Conservation (phyloP, 2,329 filamentous ascomycete genomes). For the Furcasterigmium furcatum region DNA sequence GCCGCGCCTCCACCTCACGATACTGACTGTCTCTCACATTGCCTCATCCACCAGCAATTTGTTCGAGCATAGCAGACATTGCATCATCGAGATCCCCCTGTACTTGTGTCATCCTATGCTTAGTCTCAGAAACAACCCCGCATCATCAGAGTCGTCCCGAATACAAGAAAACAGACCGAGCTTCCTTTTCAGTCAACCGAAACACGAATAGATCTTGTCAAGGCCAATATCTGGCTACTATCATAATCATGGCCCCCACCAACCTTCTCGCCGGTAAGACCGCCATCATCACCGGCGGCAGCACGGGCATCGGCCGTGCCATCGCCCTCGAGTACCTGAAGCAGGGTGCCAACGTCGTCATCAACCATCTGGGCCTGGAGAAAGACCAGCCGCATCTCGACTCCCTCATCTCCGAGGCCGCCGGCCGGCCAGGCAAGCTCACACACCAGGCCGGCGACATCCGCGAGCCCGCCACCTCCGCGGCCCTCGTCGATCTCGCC, state of each 20-base stretch:
- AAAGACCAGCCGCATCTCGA: conserved; percentile 48
- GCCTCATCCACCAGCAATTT: neutral
- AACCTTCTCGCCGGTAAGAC: conserved; percentile 70
- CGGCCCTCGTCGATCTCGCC: conserved; percentile 62
- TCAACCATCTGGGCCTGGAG: conserved; percentile 71
- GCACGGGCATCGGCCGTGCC: conserved; percentile 82
- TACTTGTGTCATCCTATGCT: too few relatives aligned
- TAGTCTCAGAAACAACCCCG: neutral
- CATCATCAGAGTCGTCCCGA: neutral
- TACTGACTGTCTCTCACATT: neutral
- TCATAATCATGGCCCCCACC: conserved; percentile 33
- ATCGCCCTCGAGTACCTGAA: conserved; percentile 76
- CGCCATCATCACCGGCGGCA: conserved; percentile 82
- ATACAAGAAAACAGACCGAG: too few relatives aligned
- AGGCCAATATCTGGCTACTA: neutral
- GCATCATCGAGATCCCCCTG: neutral
- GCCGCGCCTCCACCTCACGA: neutral
- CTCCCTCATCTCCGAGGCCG: conserved; percentile 49
- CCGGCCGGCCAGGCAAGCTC: conserved; percentile 48
- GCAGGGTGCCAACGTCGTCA: conserved; percentile 74
- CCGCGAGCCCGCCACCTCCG: conserved; percentile 68
- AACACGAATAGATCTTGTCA: too few relatives aligned
- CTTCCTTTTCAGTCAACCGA: too few relatives aligned
- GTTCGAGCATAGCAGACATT: neutral
- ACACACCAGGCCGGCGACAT: conserved; percentile 76